Evolutionary conservation across 148 eudicot species (phyloP).

Genomic region (Pharnaceum exiguum): DNA sequence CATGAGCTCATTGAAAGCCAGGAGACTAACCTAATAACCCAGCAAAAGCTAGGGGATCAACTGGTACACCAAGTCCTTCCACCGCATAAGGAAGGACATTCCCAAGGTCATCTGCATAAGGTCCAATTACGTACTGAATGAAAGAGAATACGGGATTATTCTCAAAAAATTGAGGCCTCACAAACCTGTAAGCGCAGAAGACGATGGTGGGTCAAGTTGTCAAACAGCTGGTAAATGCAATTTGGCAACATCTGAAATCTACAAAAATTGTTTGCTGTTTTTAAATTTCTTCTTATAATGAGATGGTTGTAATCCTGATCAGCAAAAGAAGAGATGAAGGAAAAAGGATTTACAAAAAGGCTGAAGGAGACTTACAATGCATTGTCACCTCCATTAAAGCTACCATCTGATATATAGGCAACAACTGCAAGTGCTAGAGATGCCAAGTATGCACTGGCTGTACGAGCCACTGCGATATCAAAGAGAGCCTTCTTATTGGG

Average conservation of each 20-base stretch:
- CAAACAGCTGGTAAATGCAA: too few relatives aligned
- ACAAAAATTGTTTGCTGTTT: too few relatives aligned
- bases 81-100: slow-evolving; percentile 90
- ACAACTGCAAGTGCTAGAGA: slow-evolving; percentile 72
- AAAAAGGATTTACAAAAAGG: not conserved
- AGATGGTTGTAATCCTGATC: too few relatives aligned
- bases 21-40: slow-evolving; percentile 71
- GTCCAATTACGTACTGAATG: slow-evolving; percentile 78
- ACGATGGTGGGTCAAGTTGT: not conserved
- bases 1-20: not conserved
- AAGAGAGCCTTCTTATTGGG: slow-evolving; percentile 94
- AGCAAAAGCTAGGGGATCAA: slow-evolving; percentile 95
- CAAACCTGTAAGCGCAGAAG: slow-evolving; percentile 49
- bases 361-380: slow-evolving; percentile 64
- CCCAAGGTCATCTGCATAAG: slow-evolving; percentile 86
- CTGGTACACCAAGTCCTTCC: slow-evolving; percentile 94
- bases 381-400: slow-evolving; percentile 97
- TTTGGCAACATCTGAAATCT: too few relatives aligned
- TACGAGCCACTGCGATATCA: slow-evolving; percentile 92
- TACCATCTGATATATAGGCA: slow-evolving; percentile 86
- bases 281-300: too few relatives aligned
- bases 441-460: slow-evolving; percentile 92
- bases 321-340: not conserved
- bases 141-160: slow-evolving; percentile 92
- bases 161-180: slow-evolving; percentile 92